Base-by-base conservation (phyloP, 352 stramenopile genomes). In the Phytopythium sindhum region DNA sequence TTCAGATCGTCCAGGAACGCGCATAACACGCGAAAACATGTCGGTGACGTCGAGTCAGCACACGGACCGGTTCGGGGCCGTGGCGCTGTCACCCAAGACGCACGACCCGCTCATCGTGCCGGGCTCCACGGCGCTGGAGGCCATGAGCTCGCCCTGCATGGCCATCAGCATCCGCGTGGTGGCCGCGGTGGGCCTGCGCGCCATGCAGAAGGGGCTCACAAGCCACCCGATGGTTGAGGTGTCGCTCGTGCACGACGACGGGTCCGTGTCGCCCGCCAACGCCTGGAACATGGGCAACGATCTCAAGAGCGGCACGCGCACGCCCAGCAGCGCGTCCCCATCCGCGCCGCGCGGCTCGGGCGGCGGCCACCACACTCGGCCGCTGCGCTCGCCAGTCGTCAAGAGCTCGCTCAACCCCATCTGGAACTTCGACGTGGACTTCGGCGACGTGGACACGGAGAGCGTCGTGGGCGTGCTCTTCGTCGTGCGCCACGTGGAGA, bases 381-480 rank as follows among this genome's bases (percentile, higher is more conserved):
- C 73, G 11, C 82, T 90, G 60, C 75, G 75, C 55, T 84, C 78
- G 26, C 77, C 70, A 39, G 63, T 90, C 44, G 73, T 90, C 56
- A 86, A 85, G 73, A 89, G 74, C 55, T 87, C 84, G 44, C 73
- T 92, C 24, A 90, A 92, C 64, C 84, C 84, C 39, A 88, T 90
- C 56, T 92, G 84, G 84, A 88, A 90, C 66, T 81, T 92, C 50
- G 80, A 90, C 62, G 80, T 90, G 48, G 84, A 92, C 67, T 92
- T 92, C 70, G 84, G 84, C 28, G 81, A 90, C 63, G 79, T 90
- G 23, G 81, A 90, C 64, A 80, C 71, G 9, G 80, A 90, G 33
- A 78, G 68, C 45, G 80, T 90, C 52, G 67, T 89, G 47, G 84
- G 84, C 29, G 84, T 92, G 53, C 64, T 85, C 44, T 81, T 90